These are phyloP conservation scores for Candida mesenterica DNA, from an alignment of 1,139 yeast species.

Conservation along the genomic window DNA sequence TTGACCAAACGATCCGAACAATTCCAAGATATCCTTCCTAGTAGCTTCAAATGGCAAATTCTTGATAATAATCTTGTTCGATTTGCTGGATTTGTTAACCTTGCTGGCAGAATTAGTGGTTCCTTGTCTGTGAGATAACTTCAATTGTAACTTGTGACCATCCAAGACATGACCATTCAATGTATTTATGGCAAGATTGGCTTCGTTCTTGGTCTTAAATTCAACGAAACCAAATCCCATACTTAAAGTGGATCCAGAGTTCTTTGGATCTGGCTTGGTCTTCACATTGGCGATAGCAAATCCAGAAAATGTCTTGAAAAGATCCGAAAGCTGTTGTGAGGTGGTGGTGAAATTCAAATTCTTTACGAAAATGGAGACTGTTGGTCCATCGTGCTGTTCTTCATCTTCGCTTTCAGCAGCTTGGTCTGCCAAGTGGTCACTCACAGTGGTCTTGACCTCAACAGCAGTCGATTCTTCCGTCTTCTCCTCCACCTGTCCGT, in stretches of 20 bases:
- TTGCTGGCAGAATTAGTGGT: conserved; percentile 29
- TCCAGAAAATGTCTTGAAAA: conserved; percentile 73
- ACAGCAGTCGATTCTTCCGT: conserved; percentile 28
- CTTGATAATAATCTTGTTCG: conserved; percentile 84
- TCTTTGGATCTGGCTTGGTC: conserved; percentile 84
- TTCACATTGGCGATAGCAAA: conserved; percentile 82
- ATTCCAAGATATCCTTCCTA: conserved; percentile 83
- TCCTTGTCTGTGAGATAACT: conserved; percentile 75
- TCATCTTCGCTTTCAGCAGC: conserved; percentile 37
- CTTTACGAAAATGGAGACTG: conserved; percentile 85
- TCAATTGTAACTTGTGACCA: conserved; percentile 88
- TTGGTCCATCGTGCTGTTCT: conserved; percentile 57
- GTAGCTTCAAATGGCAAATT: conserved; percentile 96
- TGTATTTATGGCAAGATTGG: conserved; percentile 68
- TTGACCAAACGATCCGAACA: conserved; percentile 92
- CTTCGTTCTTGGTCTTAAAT: conserved; percentile 75
- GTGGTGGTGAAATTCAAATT: conserved; percentile 87
- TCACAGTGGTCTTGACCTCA: conserved; percentile 42
- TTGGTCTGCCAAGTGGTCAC: conserved; percentile 40
- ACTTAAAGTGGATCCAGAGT: conserved; percentile 60
- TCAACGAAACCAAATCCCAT: conserved; percentile 99
- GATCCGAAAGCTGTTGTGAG: conserved; percentile 49
- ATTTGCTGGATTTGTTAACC: conserved; percentile 37
- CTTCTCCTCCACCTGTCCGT: conserved; percentile 12
- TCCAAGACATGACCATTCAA: conserved; percentile 80